These are phyloP conservation scores for Arthrobotrys musiformis DNA, from an alignment of 2,329 filamentous ascomycete species.

Conservation along the genomic window DNA sequence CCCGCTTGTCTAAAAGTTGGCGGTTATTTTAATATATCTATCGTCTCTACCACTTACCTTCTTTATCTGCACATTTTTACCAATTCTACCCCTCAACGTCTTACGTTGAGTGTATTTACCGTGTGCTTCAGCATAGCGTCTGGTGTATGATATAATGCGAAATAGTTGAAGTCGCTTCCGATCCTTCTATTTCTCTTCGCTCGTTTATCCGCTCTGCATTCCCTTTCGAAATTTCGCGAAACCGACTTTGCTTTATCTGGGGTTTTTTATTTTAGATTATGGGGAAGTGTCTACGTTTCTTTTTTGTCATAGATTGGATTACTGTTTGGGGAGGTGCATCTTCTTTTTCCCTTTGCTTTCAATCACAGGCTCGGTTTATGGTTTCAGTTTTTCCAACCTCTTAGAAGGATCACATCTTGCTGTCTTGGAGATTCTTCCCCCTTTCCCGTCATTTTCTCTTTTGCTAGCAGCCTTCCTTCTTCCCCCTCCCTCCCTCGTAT, in stretches of 20 bases:
- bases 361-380: conserved; percentile 59
- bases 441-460: conserved; percentile 38
- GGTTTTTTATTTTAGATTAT: conserved; percentile 36
- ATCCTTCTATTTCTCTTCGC: conserved; percentile 28
- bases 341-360: conserved; percentile 57
- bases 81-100: conserved; percentile 11
- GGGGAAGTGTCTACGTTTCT: conserved; percentile 36
- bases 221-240: conserved; percentile 23
- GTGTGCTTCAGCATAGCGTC: conserved; percentile 54
- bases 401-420: conserved; percentile 63
- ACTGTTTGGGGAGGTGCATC: conserved; percentile 44
- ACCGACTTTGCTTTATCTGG: conserved; percentile 26
- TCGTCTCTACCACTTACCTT: conserved; percentile 17
- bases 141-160: conserved; percentile 55
- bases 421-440: conserved; percentile 61
- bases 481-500: conserved; percentile 17
- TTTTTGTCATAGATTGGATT: conserved; percentile 49
- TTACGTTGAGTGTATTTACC: conserved; percentile 49
- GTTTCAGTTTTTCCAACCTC: conserved; percentile 57
- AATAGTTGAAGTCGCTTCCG: conserved; percentile 52
- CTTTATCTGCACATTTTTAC: conserved; percentile 15
- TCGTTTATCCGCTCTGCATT: conserved; percentile 12
- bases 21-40: conserved; percentile 18
- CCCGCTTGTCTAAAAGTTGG: conserved; percentile 6
- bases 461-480: background rate